Evolutionary conservation across 2,329 filamentous ascomycete genomes (phyloP).

Genomic region (Pezicula radicicola): DNA sequence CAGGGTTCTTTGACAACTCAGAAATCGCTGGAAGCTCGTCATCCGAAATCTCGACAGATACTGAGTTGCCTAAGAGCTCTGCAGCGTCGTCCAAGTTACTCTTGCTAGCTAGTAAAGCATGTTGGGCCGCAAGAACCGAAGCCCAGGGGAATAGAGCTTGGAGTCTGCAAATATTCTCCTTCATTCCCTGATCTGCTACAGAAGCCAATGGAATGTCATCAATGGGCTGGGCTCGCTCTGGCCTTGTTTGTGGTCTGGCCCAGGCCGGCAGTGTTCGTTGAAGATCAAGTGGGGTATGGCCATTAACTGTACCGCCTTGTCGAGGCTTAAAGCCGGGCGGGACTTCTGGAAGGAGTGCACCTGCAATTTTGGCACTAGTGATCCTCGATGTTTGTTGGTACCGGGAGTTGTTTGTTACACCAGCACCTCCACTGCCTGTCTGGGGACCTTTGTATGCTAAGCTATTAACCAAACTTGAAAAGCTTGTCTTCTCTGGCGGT

Average conservation of each 20-base stretch:
- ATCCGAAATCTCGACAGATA: slow-evolving; percentile 30
- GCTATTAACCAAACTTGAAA: slow-evolving; percentile 35
- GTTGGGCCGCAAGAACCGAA: slow-evolving; percentile 40
- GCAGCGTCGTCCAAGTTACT: slow-evolving; percentile 55
- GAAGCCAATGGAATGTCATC: slow-evolving; percentile 42
- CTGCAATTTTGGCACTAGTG: not conserved
- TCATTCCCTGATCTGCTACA: slow-evolving; percentile 45
- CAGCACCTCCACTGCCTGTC: not conserved
- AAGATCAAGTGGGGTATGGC: too few species aligned
- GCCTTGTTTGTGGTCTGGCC: slow-evolving; percentile 29
- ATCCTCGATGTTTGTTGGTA: not conserved
- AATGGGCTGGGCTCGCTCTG: slow-evolving; percentile 43
- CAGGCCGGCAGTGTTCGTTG: too few species aligned
- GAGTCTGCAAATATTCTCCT: slow-evolving; percentile 50
- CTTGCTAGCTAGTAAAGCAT: slow-evolving; percentile 45
- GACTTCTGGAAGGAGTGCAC: too few species aligned
- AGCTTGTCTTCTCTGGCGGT: slow-evolving; percentile 16
- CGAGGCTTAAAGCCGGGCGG: too few species aligned
- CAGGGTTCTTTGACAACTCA: slow-evolving; percentile 28
- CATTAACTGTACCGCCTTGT: too few species aligned
- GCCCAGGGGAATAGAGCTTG: slow-evolving; percentile 43
- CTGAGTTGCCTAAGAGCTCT: slow-evolving; percentile 41
- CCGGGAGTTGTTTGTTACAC: not conserved
- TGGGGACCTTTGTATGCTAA: slow-evolving; percentile 26
- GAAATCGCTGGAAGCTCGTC: slow-evolving; percentile 25